Evolutionary conservation across 495 filamentous ascomycete genomes (phyloP), one percentile per base, ranked within the genome.

Genomic region (Trichoderma virens): DNA sequence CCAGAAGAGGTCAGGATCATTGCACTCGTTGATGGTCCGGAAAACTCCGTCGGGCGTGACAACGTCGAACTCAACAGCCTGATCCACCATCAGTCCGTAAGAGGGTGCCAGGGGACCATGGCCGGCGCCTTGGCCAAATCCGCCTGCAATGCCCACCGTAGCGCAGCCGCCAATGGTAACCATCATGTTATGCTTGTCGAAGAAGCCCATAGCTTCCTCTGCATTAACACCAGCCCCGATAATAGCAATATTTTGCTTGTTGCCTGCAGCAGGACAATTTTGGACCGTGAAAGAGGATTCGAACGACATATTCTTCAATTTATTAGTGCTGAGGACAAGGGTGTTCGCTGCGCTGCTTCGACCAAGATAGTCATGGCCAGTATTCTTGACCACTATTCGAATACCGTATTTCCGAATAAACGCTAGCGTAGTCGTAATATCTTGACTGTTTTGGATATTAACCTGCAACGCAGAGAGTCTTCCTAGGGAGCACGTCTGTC

Each of bases 51-150:
- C 73, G 30, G 80, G 72, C 3, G 80, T 75, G 2, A 86, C 82
- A 14, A 86, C 79, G 39, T 76, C 79, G 16, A 75, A 75, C 56
- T 79, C 74, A 23, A 79, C 69, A 7, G 79, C 73, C 27, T 82
- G 78, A 59, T 81, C 78, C 5, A 80, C 77, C 3, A 74, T 81
- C 34, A 85, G 75, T 0, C 83, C 84, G 62, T 78, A 79, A 7
- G 67, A 72, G 0, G 82, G 81, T 23, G 71, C 67, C 0, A 86
- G 69, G 4, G 74, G 69, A 0, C 70, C 18, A 65, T 70, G 28
- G 14, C 88, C 88, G 27, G 85, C 87, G 4, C 85, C 86, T 68
- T 85, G 82, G 23, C 74, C 82, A 65, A 85, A 83, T 8, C 81
- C 81, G 32, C 81, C 82, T 5, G 77, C 75, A 20, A 78, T 62